phyloP scores from a whole-genome alignment of 805 yeast genomes.

The Kuraishia hungarica region DNA sequence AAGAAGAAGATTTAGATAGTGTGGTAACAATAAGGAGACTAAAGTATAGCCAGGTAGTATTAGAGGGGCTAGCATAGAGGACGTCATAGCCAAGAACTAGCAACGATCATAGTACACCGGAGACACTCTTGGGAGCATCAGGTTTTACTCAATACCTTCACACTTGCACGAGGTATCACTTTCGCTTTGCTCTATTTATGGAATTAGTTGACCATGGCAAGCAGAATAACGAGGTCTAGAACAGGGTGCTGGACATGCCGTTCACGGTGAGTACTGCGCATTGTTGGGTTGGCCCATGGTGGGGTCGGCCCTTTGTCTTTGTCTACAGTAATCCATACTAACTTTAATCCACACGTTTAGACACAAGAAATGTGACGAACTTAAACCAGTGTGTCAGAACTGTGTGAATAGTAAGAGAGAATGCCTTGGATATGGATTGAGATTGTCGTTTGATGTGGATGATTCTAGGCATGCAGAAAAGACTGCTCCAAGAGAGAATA shows the following conservation, averaged over 20 bases:
- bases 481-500: background rate
- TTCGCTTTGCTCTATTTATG: too few relatives aligned
- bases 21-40: too few relatives aligned
- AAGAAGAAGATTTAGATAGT: too few relatives aligned
- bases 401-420: background rate
- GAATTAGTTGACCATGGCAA: background rate
- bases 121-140: too few relatives aligned
- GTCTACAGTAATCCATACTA: background rate
- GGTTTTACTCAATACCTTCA: background rate
- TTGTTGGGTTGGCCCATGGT: too few relatives aligned
- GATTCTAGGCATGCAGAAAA: background rate
- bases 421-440: constrained; percentile 1
- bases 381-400: background rate
- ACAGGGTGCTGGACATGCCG: background rate
- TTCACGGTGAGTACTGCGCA: background rate
- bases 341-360: background rate
- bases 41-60: background rate
- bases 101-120: too few relatives aligned
- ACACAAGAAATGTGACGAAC: constrained; percentile 1
- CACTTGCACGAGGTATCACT: too few relatives aligned
- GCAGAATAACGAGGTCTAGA: background rate
- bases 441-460: constrained; percentile 1
- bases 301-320: too few relatives aligned
- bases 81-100: too few relatives aligned
- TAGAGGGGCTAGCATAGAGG: too few relatives aligned